A percentile compares a stretch with the other conserved stretches of the same genome.
These are phyloP conservation scores for Xylaria scruposa DNA, from an alignment of 495 filamentous ascomycete genomes.

Conservation along the genomic window DNA sequence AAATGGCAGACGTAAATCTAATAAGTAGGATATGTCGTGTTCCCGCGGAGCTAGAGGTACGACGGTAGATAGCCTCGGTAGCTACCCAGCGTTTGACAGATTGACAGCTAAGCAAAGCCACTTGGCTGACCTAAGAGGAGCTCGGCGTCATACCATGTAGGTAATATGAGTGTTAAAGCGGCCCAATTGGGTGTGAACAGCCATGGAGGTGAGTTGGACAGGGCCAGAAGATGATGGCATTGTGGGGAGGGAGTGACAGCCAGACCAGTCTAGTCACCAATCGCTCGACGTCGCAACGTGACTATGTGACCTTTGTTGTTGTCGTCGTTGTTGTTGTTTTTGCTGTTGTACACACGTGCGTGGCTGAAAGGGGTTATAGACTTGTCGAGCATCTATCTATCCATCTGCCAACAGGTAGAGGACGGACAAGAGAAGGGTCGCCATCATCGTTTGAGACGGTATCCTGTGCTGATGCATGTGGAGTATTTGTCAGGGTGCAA, in stretches of 20 bases:
- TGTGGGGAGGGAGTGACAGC: not conserved
- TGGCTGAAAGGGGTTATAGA: not conserved
- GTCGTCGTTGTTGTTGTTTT: not conserved
- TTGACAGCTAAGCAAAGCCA: slow-evolving; percentile 19
- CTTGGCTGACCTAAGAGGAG: not conserved
- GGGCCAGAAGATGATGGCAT: not conserved
- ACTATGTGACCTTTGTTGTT: not conserved
- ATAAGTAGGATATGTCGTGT: not conserved
- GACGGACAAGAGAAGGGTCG: not conserved
- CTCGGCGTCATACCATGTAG: too few relatives aligned
- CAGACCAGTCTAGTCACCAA: not conserved
- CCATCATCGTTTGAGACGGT: not conserved
- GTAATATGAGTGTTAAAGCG: not conserved
- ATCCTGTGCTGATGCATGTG: not conserved
- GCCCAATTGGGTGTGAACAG: slow-evolving; percentile 8
- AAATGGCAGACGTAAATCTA: not conserved
- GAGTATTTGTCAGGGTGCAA: not conserved
- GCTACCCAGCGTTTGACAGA: not conserved
- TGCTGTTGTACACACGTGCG: not conserved
- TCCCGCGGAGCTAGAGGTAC: not conserved
- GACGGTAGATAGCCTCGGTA: not conserved
- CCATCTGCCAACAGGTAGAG: not conserved
- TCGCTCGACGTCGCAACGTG: slow-evolving; percentile 8
- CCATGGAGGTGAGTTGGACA: not conserved
- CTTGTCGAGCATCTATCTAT: not conserved